Evolutionary conservation across 202 grass and related monocot species (phyloP).

Genomic region (Cymbopogon flexuosus): DNA sequence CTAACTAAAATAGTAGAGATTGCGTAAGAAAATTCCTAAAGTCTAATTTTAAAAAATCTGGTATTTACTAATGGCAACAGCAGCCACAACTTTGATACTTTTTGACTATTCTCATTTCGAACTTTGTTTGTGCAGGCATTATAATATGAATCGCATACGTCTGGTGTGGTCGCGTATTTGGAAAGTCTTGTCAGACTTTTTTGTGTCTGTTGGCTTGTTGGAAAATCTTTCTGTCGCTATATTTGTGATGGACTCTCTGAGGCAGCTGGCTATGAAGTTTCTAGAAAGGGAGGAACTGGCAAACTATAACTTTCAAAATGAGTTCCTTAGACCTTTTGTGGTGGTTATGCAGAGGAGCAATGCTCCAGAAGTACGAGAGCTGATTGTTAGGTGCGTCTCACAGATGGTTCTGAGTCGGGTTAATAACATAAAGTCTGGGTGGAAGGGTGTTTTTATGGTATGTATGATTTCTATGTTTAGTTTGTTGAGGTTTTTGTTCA

Average conservation of each 20-base stretch:
- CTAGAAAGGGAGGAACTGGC: slow-evolving; percentile 92
- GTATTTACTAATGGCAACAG: slow-evolving; percentile 13
- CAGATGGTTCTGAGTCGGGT: slow-evolving; percentile 95
- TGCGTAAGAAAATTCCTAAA: slow-evolving; percentile 59
- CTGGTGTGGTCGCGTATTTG: slow-evolving; percentile 98
- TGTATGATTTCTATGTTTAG: slow-evolving; percentile 10
- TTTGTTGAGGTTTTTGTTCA: slow-evolving; percentile 1
- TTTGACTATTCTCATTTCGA: slow-evolving; percentile 25
- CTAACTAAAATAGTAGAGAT: slow-evolving; percentile 99
- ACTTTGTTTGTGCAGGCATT: slow-evolving; percentile 70
- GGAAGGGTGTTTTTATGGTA: slow-evolving; percentile 97
- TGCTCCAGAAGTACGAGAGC: slow-evolving; percentile 75
- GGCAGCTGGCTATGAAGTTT: slow-evolving; percentile 97
- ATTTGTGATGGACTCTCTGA: slow-evolving; percentile 95
- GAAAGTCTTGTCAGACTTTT: slow-evolving; percentile 93
- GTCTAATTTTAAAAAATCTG: slow-evolving; percentile 2
- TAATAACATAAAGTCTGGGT: slow-evolving; percentile 93
- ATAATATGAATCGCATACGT: slow-evolving; percentile 90
- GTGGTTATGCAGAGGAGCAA: slow-evolving; percentile 85
- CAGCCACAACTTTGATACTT: not conserved
- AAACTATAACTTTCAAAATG: slow-evolving; percentile 98
- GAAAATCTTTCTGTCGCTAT: slow-evolving; percentile 94
- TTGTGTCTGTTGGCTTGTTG: slow-evolving; percentile 88
- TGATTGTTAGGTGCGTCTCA: slow-evolving; percentile 96
- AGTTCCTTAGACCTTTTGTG: slow-evolving; percentile 91